These are phyloP conservation scores for Mucor ambiguus DNA, from an alignment of 371 early-diverging fungal species.

Conservation along the genomic window DNA sequence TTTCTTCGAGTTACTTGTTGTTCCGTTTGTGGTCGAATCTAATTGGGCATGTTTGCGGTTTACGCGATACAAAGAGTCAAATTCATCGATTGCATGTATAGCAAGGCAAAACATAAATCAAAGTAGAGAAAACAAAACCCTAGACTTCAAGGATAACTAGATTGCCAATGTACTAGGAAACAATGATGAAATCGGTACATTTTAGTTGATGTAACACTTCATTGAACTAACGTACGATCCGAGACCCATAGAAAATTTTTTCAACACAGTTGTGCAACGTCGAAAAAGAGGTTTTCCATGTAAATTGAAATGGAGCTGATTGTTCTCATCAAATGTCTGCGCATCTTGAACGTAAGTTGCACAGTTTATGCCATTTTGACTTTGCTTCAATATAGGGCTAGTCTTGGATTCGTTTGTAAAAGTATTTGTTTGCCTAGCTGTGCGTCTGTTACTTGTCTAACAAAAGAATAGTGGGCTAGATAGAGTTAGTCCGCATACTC, in stretches of 20 bases:
- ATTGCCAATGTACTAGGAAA: no score
- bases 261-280: neutral
- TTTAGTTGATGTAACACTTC: neutral
- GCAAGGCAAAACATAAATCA: neutral
- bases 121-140: no score
- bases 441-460: no score
- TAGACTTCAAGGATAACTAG: no score
- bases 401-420: no score
- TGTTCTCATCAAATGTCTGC: neutral
- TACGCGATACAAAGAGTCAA: neutral
- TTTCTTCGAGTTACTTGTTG: neutral
- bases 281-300: neutral
- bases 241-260: neutral
- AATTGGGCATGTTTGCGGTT: neutral
- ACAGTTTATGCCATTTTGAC: neutral
- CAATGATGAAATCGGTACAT: no score
- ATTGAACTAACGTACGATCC: neutral
- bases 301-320: neutral
- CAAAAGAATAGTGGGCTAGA: no score
- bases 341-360: neutral
- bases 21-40: neutral
- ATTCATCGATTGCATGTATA: neutral
- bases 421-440: no score
- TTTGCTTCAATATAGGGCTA: neutral
- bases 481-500: no score